Base-by-base conservation (phyloP, 306 rosid genomes). In the Pyrus betulifolia region DNA sequence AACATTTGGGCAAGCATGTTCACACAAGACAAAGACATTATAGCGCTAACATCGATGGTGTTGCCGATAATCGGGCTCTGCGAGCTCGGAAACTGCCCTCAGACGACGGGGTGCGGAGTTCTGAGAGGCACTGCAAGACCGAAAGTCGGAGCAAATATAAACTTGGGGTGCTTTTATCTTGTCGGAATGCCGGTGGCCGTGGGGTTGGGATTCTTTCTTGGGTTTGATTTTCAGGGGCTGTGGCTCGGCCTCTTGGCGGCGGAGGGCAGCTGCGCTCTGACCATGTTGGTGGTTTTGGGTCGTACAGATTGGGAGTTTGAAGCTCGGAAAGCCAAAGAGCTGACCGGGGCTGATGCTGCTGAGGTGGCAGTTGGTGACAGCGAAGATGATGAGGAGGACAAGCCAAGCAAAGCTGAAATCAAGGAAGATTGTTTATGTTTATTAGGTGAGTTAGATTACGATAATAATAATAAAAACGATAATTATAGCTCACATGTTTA, bases 221-320 rank as follows among this genome's bases (percentile, higher is more conserved):
- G 90, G 58, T 85, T 87, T n/a, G 98, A 92, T 78, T 94, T 94
- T 73, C 68, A 51, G 86, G 98, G 98, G 6, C 74, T 94, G 7
- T 94, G 98, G 98, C 46, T 92, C 12, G 98, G 98, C 1, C 90
- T 94, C 1, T 82, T 94, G 87, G 98, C 96, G 11, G 98, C 98
- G 8, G 96, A 94, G 67, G 91, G 83, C 3, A 90, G 90, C 9
- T 94, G 98, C 70, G 96, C 95, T 31, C 71, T 86, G 74, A 81
- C 96, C 77, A 94, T 94, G 98, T 74, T 94, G 86, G 87, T 90
- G 72, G 92, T 92, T 68, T 64, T 94, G 78, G 59, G 77, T 58
- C 76, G 19, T 4, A 94, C 98, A 0, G 93, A 94, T 83, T 94
- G 98, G 98, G 82, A 89, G 0, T 17, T 44, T n/a, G 96, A 94